Evolutionary conservation across 805 yeast species (phyloP).

Genomic region (Saccharomyces paradoxus): DNA sequence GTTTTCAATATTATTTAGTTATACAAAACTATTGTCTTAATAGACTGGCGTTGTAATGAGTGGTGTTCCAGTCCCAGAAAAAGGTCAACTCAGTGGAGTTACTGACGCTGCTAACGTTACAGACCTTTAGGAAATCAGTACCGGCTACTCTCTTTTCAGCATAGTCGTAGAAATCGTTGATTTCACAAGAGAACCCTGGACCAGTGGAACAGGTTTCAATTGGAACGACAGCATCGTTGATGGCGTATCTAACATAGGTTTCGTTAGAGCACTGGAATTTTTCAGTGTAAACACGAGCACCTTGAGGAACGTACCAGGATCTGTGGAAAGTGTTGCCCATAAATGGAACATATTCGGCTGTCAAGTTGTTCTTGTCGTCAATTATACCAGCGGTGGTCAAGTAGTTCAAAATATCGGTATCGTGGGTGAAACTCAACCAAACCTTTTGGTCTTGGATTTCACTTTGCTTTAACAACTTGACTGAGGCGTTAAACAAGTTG

Average conservation of each 20-base stretch:
- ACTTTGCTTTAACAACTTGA: constrained; percentile 41
- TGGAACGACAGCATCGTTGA: constrained; percentile 51
- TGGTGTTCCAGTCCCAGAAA: constrained; percentile 9
- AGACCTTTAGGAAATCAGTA: constrained; percentile 27
- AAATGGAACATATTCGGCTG: constrained; percentile 39
- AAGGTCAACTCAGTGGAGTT: constrained; percentile 17
- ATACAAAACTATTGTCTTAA: not conserved
- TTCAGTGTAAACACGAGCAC: constrained; percentile 45
- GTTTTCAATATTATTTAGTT: not conserved
- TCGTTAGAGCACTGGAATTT: constrained; percentile 36
- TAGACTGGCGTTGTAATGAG: not conserved
- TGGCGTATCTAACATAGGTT: constrained; percentile 39
- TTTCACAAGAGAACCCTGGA: constrained; percentile 45
- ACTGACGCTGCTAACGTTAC: constrained; percentile 19
- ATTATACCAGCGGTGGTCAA: constrained; percentile 57
- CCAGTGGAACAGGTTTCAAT: constrained; percentile 41
- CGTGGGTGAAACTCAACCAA: constrained; percentile 53
- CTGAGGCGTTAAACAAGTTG: constrained; percentile 45
- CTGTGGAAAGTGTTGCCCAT: constrained; percentile 38
- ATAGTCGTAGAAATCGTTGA: constrained; percentile 29
- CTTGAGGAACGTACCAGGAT: constrained; percentile 49
- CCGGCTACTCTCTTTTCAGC: constrained; percentile 28
- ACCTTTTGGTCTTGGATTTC: constrained; percentile 44
- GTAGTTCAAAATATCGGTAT: constrained; percentile 41
- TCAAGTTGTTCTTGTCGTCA: constrained; percentile 32